Percentiles rank a stretch among this genome's conserved stretches.
Conservation (phyloP, 306 rosid species). For the Boehmeria nivea region DNA sequence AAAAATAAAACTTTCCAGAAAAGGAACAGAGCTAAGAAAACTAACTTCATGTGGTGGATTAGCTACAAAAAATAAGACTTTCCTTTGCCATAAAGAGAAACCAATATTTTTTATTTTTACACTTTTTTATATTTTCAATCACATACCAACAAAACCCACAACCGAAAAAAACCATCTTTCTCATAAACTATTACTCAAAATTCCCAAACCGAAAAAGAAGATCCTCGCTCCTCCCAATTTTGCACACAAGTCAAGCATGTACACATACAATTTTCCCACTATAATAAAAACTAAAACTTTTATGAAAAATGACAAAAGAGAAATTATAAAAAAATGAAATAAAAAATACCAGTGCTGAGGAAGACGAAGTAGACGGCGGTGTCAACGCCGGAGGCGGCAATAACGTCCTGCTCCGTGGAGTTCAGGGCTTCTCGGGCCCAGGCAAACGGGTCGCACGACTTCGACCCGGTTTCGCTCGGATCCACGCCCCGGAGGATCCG, state of each 20-base stretch:
- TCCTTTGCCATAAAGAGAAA: too few relatives aligned
- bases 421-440: slow-evolving; percentile 71
- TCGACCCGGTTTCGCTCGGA: slow-evolving; percentile 40
- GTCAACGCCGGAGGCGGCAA: slow-evolving; percentile 75
- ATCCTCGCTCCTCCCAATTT: background rate
- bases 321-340: too few relatives aligned
- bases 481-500: slow-evolving; percentile 75
- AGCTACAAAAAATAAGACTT: too few relatives aligned
- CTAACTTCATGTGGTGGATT: too few relatives aligned
- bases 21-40: too few relatives aligned
- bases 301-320: background rate
- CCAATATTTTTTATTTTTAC: too few relatives aligned
- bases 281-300: background rate
- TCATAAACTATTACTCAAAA: background rate
- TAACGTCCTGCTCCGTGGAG: slow-evolving; percentile 64
- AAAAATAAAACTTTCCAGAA: too few relatives aligned
- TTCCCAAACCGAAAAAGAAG: background rate
- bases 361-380: slow-evolving; percentile 92
- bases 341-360: slow-evolving; percentile 53
- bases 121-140: background rate
- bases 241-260: too few relatives aligned
- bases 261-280: too few relatives aligned
- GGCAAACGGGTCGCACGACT: slow-evolving; percentile 59
- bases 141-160: background rate
- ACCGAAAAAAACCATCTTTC: background rate